These are phyloP conservation scores for Paraphoma sp. DNA, from an alignment of 2,329 filamentous ascomycete genomes.

Conservation along the genomic window DNA sequence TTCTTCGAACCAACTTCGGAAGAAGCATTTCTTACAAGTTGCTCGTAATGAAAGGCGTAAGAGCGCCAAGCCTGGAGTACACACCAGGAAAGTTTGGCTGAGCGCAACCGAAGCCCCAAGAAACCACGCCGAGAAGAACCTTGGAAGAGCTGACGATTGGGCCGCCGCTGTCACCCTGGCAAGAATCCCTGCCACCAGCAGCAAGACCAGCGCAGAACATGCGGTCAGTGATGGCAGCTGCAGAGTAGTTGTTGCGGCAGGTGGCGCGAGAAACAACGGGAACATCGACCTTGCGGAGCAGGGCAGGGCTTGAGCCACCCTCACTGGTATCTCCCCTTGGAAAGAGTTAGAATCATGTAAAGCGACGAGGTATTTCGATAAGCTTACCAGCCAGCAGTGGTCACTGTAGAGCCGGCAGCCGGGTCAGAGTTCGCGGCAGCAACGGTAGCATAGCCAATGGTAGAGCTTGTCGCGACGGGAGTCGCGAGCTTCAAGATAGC, in stretches of 20 bases:
- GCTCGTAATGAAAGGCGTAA: conserved; percentile 21
- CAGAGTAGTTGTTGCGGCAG: conserved; percentile 29
- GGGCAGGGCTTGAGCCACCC: conserved; percentile 14
- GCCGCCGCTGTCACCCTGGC: conserved; percentile 41
- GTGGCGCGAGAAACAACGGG: conserved; percentile 33
- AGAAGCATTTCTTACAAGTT: conserved; percentile 25
- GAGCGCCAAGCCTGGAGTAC: conserved; percentile 25
- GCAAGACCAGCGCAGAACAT: conserved; percentile 36
- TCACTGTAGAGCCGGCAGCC: conserved; percentile 20
- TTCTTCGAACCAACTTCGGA: too few species aligned
- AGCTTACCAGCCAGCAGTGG: conserved; percentile 31
- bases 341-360: too few species aligned
- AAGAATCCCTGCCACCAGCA: conserved; percentile 38
- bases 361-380: too few species aligned
- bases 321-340: conserved; percentile 14
- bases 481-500: conserved; percentile 36
- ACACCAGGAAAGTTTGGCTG: conserved; percentile 29
- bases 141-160: conserved; percentile 26
- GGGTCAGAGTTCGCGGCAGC: conserved; percentile 31
- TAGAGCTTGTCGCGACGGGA: conserved; percentile 27
- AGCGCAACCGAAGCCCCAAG: conserved; percentile 36
- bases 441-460: conserved; percentile 30
- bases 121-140: conserved; percentile 26
- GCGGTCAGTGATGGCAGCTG: conserved; percentile 23
- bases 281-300: conserved; percentile 37